Conservation (phyloP, 2,329 filamentous ascomycete species). For the Ophiocordyceps sinensis region DNA sequence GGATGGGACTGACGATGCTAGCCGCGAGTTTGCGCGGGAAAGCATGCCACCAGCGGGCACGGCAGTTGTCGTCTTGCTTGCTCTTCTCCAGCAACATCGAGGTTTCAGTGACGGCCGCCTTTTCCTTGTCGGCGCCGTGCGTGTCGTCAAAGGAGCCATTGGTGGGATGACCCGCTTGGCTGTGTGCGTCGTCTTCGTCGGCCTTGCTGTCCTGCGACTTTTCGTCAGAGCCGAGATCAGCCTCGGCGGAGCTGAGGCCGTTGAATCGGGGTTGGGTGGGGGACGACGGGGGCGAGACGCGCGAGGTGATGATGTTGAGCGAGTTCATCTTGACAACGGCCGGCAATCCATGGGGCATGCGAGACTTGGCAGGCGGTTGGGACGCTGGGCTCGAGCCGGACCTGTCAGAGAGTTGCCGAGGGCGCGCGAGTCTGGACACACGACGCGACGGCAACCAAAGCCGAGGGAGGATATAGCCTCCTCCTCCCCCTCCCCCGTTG, state of each 20-base stretch:
- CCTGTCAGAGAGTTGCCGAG: background rate
- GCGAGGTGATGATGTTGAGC: conserved; percentile 80
- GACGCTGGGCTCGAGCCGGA: background rate
- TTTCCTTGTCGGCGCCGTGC: conserved; percentile 23
- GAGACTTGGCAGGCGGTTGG: background rate
- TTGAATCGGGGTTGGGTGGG: conserved; percentile 44
- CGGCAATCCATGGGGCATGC: conserved; percentile 37
- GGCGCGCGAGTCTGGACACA: background rate
- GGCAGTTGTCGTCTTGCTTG: conserved; percentile 17
- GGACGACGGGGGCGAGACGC: conserved; percentile 51
- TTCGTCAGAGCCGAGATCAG: conserved; percentile 29
- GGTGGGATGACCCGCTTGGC: background rate
- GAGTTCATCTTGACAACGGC: conserved; percentile 73
- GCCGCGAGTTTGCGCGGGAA: conserved; percentile 57
- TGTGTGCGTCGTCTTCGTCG: conserved; percentile 17
- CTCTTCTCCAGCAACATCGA: conserved; percentile 40
- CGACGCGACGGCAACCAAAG: no score
- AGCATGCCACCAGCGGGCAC: conserved; percentile 34
- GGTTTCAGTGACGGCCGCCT: conserved; percentile 38
- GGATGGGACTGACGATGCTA: conserved; percentile 60
- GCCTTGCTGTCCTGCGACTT: conserved; percentile 17
- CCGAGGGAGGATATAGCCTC: no score
- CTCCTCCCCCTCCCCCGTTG: no score
- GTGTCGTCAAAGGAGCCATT: conserved; percentile 11
- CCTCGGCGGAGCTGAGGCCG: conserved; percentile 39